Percentiles rank a stretch among this genome's conserved stretches.
phyloP scores from a whole-genome alignment of 805 yeast species.

The Brettanomyces naardenensis region DNA sequence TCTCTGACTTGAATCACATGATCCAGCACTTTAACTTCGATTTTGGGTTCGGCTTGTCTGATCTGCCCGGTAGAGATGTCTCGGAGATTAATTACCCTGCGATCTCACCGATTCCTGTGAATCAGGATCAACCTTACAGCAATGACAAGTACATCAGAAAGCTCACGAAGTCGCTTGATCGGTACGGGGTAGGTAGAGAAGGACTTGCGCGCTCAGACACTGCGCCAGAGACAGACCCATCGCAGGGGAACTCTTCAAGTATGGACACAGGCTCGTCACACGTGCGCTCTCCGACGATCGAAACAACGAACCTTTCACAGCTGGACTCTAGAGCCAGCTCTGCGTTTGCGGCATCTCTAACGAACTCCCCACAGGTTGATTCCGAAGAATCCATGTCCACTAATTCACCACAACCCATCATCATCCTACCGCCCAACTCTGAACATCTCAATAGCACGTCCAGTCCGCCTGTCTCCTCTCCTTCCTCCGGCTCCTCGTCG shows the following conservation, averaged over 20 bases:
- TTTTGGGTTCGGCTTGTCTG: background rate
- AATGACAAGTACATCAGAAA: background rate
- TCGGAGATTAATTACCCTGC: background rate
- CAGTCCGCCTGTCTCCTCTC: background rate
- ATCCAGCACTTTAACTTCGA: slow-evolving; percentile 22
- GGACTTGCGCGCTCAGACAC: background rate
- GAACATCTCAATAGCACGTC: no score
- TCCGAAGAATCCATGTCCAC: background rate
- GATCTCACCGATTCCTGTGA: background rate
- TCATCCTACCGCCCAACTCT: background rate
- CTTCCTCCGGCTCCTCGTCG: background rate
- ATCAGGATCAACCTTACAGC: no score
- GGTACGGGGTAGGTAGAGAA: background rate
- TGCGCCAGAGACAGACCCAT: no score
- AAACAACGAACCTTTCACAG: background rate
- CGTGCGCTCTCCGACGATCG: background rate
- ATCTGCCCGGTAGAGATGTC: background rate
- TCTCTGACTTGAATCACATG: slow-evolving; percentile 28
- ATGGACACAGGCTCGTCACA: no score
- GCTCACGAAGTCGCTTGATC: background rate
- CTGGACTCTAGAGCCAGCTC: background rate
- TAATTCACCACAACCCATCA: no score
- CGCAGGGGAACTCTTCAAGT: no score
- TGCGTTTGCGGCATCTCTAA: background rate
- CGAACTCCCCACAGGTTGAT: background rate